phyloP scores from a whole-genome alignment of 169 alveolate genomes.

The Babesia ovata region DNA sequence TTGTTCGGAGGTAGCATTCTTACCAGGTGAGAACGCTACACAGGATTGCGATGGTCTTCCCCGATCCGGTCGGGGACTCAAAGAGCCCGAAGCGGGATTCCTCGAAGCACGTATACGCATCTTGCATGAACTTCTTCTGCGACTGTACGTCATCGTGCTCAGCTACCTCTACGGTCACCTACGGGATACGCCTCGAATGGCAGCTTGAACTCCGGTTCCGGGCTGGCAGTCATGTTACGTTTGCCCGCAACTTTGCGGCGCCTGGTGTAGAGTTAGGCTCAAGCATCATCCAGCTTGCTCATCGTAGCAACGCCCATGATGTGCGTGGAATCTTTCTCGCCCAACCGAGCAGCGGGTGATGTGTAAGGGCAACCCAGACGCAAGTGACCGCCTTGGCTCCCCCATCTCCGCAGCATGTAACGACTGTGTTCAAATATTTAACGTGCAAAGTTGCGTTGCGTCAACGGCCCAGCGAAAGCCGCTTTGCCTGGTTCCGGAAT shows the following conservation, averaged over 20 bases:
- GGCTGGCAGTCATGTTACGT: no score
- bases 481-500: no score
- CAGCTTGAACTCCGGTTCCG: constrained; percentile 23
- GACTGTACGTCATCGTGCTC: constrained; percentile 14
- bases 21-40: constrained; percentile 88
- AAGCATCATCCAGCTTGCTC: neutral
- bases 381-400: no score
- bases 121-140: constrained; percentile 53
- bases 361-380: neutral
- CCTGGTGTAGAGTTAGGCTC: neutral
- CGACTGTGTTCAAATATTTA: no score
- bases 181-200: constrained; percentile 69
- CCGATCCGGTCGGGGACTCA: constrained; percentile 97
- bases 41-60: constrained; percentile 90
- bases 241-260: neutral
- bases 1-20: neutral
- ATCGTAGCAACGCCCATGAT: neutral
- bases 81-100: constrained; percentile 85
- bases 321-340: neutral
- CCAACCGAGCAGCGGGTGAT: neutral
- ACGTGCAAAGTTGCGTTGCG: no score
- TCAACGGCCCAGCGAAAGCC: no score
- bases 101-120: constrained; percentile 59
- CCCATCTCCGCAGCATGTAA: no score
- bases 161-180: neutral